phyloP scores from a whole-genome alignment of 306 rosid genomes.

The Quercus gilva region DNA sequence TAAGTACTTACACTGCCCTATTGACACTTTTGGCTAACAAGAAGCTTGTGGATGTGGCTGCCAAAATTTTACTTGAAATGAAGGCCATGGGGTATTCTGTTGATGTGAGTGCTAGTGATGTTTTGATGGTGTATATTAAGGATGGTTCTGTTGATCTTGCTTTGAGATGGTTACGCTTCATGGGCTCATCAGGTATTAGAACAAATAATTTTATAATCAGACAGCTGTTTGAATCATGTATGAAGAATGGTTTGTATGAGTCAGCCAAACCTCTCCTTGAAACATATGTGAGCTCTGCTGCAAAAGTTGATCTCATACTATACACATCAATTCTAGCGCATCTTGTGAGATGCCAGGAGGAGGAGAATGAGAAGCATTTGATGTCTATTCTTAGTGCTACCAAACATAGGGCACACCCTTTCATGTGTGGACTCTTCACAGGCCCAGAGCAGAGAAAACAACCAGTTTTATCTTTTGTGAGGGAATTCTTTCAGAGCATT shows the following conservation, averaged over 20 bases:
- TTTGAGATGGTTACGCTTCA: slow-evolving; percentile 87
- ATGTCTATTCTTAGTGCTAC: slow-evolving; percentile 88
- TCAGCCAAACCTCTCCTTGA: slow-evolving; percentile 91
- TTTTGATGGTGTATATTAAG: slow-evolving; percentile 90
- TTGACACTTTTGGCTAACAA: slow-evolving; percentile 80
- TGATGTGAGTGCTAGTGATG: slow-evolving; percentile 91
- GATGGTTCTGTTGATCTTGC: slow-evolving; percentile 92
- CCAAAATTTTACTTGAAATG: slow-evolving; percentile 90
- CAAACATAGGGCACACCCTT: slow-evolving; percentile 77
- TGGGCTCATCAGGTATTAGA: slow-evolving; percentile 91
- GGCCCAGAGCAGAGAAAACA: slow-evolving; percentile 86
- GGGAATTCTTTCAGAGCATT: slow-evolving; percentile 85
- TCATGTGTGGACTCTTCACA: slow-evolving; percentile 89
- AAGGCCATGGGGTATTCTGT: slow-evolving; percentile 90
- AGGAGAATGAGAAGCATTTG: slow-evolving; percentile 79
- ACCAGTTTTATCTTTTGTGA: slow-evolving; percentile 74
- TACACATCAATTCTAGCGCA: slow-evolving; percentile 91
- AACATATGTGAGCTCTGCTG: slow-evolving; percentile 77
- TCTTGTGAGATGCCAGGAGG: slow-evolving; percentile 93
- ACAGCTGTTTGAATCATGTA: slow-evolving; percentile 90
- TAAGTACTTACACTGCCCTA: slow-evolving; percentile 79
- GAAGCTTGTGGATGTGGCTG: slow-evolving; percentile 76
- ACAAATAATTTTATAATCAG: slow-evolving; percentile 85
- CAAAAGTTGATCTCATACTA: slow-evolving; percentile 90
- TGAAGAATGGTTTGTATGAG: slow-evolving; percentile 75